Conservation (phyloP, 2,329 filamentous ascomycete genomes). For the Ophiostoma ulmi region DNA sequence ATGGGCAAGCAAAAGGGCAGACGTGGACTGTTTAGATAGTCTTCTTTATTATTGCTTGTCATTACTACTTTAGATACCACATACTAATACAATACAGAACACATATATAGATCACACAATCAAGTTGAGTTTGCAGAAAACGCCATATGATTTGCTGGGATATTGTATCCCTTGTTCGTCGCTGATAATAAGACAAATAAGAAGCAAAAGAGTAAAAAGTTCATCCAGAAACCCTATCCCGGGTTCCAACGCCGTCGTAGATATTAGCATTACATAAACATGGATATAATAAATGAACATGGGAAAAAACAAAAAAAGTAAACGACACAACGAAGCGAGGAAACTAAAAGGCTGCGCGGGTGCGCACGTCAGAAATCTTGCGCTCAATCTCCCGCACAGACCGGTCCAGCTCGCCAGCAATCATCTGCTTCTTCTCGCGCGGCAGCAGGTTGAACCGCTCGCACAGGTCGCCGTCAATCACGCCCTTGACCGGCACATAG, state of each 20-base stretch:
- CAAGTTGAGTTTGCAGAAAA: not conserved
- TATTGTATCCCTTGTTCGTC: not conserved
- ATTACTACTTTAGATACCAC: not conserved
- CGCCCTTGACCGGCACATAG: conserved; percentile 92
- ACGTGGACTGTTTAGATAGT: conserved; percentile 13
- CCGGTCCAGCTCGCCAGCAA: conserved; percentile 86
- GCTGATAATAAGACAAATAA: not conserved
- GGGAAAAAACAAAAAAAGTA: not conserved
- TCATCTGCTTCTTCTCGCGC: conserved; percentile 89
- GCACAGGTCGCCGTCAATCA: conserved; percentile 94
- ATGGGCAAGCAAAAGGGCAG: conserved; percentile 20
- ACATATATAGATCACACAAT: not conserved
- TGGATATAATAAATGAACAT: not conserved
- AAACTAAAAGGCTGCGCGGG: conserved; percentile 52
- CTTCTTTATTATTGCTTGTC: not conserved
- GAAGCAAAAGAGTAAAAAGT: not conserved
- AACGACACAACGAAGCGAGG: not conserved
- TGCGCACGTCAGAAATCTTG: conserved; percentile 72
- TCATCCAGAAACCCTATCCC: not conserved
- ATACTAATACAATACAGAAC: not conserved
- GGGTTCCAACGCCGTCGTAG: conserved; percentile 11
- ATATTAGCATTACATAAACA: conserved; percentile 12
- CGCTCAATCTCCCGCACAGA: conserved; percentile 90
- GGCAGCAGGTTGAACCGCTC: conserved; percentile 81
- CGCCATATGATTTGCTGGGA: not conserved